Conservation (phyloP, 768 basidiomycete genomes). For the Boletus reticulatus region DNA sequence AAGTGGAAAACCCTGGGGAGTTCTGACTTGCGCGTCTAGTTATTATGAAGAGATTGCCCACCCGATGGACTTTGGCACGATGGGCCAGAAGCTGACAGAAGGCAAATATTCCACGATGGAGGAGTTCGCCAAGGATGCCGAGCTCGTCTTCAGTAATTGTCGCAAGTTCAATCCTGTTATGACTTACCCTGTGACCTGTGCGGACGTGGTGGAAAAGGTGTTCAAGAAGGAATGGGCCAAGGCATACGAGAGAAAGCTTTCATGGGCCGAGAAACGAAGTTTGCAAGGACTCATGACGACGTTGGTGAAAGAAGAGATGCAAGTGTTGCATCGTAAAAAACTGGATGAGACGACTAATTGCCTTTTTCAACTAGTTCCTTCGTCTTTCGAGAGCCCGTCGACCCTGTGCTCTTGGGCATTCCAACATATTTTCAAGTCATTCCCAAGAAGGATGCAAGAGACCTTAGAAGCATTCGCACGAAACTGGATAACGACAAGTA, state of each 20-base stretch:
- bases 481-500: conserved; percentile 85
- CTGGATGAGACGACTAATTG: not conserved
- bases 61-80: conserved; percentile 94
- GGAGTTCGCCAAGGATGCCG: conserved; percentile 74
- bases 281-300: conserved; percentile 68
- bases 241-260: conserved; percentile 66
- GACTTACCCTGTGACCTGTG: conserved; percentile 71
- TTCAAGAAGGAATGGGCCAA: conserved; percentile 90
- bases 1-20: not conserved
- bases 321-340: conserved; percentile 23
- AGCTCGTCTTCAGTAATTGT: conserved; percentile 86
- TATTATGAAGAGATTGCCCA: conserved; percentile 89
- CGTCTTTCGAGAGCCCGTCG: conserved; percentile 84
- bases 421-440: conserved; percentile 90
- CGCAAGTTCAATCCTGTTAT: conserved; percentile 87
- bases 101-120: conserved; percentile 79
- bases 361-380: conserved; percentile 49
- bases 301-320: conserved; percentile 68
- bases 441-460: conserved; percentile 81
- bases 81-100: conserved; percentile 61
- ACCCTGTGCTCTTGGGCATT: conserved; percentile 77
- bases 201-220: conserved; percentile 67
- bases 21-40: conserved; percentile 37
- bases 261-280: conserved; percentile 76
- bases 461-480: conserved; percentile 75